Percentiles rank a stretch among this genome's conserved stretches.
Evolutionary conservation across 2,329 filamentous ascomycete species (phyloP).

Genomic region (Periconia sp.): DNA sequence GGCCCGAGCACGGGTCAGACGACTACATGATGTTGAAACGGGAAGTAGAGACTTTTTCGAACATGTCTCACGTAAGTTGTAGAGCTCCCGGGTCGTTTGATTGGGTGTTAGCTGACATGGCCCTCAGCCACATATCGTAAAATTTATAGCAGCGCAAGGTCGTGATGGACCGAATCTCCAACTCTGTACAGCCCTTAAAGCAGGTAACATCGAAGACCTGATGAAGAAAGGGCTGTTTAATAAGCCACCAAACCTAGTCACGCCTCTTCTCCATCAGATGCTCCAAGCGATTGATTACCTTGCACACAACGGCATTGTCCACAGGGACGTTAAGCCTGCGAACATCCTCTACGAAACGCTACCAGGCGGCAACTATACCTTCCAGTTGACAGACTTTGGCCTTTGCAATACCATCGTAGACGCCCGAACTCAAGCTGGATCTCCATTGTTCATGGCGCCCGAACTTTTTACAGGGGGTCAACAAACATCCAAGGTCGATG

Average conservation of each 20-base stretch:
- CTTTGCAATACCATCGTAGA: constrained; percentile 8
- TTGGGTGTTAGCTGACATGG: no score
- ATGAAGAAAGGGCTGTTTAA: constrained; percentile 2
- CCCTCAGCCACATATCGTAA: no score
- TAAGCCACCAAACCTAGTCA: background rate
- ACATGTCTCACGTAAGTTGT: constrained; percentile 6
- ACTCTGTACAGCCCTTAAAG: constrained; percentile 4
- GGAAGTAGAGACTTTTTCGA: constrained; percentile 7
- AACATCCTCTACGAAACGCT: constrained; percentile 25
- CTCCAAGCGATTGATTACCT: constrained; percentile 23
- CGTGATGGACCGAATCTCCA: background rate
- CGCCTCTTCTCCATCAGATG: constrained; percentile 11
- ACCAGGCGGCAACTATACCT: constrained; percentile 7
- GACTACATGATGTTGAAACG: constrained; percentile 2
- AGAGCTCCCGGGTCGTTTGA: background rate
- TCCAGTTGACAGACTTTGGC: constrained; percentile 24
- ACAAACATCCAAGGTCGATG: constrained; percentile 22
- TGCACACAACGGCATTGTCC: constrained; percentile 10
- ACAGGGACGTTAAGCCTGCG: constrained; percentile 24
- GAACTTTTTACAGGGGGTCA: constrained; percentile 4
- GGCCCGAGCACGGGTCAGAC: no score
- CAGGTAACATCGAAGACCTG: constrained; percentile 4
- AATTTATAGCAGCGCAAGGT: no score
- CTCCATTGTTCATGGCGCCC: constrained; percentile 17
- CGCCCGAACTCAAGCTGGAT: constrained; percentile 9